Conservation (phyloP, 139 green algal species). For the Chlorella sorokiniana region DNA sequence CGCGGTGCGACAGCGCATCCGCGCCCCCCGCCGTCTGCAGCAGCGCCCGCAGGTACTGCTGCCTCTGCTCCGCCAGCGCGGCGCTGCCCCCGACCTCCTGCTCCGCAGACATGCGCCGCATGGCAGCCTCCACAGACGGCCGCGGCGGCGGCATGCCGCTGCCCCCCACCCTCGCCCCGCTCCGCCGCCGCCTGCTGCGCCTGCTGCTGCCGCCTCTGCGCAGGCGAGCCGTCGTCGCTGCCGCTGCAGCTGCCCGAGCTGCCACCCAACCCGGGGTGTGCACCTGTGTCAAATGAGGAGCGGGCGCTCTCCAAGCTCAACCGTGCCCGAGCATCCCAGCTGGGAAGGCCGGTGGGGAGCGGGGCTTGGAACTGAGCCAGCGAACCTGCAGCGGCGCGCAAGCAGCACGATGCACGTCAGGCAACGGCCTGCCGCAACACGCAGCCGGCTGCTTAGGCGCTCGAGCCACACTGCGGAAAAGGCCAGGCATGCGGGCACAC, state of each 20-base stretch:
- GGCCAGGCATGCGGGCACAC: too few species aligned
- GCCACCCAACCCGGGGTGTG: not conserved
- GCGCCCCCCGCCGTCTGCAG: not conserved
- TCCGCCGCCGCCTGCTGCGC: constrained; percentile 4
- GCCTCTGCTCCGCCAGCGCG: not conserved
- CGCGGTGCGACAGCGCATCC: not conserved
- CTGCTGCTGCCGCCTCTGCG: not conserved
- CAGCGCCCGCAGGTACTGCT: not conserved
- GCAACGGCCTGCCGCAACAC: not conserved
- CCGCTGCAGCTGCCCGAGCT: not conserved
- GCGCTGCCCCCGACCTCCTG: not conserved
- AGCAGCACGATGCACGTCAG: not conserved
- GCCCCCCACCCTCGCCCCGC: not conserved
- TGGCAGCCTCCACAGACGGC: not conserved
- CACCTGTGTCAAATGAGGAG: constrained; percentile 41
- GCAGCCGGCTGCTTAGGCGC: too few species aligned
- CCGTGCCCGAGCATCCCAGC: not conserved
- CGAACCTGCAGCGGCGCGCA: not conserved
- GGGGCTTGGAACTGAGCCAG: not conserved
- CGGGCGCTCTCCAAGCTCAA: constrained; percentile 25
- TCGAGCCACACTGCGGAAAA: too few species aligned
- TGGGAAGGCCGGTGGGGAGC: not conserved
- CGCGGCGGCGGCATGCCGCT: not conserved
- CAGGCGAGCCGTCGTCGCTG: not conserved
- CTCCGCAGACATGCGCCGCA: constrained; percentile 14